Conservation (phyloP, 805 yeast genomes). For the Brettanomyces anomalus region DNA sequence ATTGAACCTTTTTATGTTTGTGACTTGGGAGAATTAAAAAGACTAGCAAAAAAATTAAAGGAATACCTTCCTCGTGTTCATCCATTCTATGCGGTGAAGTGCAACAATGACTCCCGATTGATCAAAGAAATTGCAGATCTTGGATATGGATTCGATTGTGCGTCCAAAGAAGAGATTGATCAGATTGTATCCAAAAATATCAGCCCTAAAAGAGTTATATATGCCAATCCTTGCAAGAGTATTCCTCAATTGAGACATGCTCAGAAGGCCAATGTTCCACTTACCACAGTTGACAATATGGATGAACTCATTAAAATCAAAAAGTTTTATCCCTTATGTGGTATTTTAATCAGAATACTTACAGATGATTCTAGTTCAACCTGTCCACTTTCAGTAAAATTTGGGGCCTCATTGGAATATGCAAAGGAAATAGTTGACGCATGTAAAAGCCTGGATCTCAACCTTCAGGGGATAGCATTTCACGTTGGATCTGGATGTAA, state of each 20-base stretch:
- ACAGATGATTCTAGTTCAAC: constrained; percentile 87
- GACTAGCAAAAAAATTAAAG: constrained; percentile 59
- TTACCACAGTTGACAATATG: constrained; percentile 84
- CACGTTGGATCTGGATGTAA: constrained; percentile 94
- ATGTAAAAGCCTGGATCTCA: constrained; percentile 53
- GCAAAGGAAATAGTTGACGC: constrained; percentile 47
- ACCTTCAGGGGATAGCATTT: constrained; percentile 81
- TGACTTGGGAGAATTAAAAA: constrained; percentile 65
- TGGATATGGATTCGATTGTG: constrained; percentile 87
- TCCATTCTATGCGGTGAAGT: constrained; percentile 93
- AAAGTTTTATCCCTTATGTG: constrained; percentile 58
- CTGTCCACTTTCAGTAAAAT: constrained; percentile 80
- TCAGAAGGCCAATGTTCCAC: constrained; percentile 38
- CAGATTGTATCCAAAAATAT: constrained; percentile 54
- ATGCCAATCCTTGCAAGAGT: constrained; percentile 94
- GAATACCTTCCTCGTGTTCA: constrained; percentile 57
- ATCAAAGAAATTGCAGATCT: constrained; percentile 45
- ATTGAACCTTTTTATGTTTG: constrained; percentile 86
- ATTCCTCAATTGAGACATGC: constrained; percentile 74
- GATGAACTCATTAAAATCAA: constrained; percentile 76
- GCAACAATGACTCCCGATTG: constrained; percentile 68
- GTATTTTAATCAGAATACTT: constrained; percentile 67
- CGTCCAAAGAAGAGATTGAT: constrained; percentile 78
- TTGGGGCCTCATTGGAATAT: constrained; percentile 63
- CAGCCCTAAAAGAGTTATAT: constrained; percentile 59